Conservation (phyloP, 2,329 filamentous ascomycete genomes). For the Alternaria burnsii region DNA sequence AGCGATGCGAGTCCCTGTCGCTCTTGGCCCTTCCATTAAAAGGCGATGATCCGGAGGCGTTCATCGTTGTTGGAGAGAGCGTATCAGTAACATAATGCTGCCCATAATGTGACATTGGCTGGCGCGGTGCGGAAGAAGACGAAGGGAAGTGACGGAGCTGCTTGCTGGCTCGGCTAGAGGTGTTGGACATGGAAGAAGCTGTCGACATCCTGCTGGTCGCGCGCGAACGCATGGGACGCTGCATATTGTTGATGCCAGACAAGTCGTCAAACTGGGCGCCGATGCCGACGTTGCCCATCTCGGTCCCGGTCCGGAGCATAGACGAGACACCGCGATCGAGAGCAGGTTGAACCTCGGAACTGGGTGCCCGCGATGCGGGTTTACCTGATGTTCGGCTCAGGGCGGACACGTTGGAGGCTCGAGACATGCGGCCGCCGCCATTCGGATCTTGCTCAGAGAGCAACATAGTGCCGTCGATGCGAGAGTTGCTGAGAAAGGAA, state of each 20-base stretch:
- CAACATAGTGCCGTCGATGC: slow-evolving; percentile 49
- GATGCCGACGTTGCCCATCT: slow-evolving; percentile 56
- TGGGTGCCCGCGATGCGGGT: slow-evolving; percentile 34
- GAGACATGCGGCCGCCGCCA: slow-evolving; percentile 57
- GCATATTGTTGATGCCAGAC: slow-evolving; percentile 49
- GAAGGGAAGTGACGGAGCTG: slow-evolving; percentile 50
- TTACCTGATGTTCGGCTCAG: slow-evolving; percentile 46
- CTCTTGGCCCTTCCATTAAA: slow-evolving; percentile 31
- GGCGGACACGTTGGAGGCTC: slow-evolving; percentile 57
- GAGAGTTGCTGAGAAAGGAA: background rate
- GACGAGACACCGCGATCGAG: slow-evolving; percentile 54
- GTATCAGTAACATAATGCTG: slow-evolving; percentile 52
- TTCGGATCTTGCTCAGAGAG: slow-evolving; percentile 56
- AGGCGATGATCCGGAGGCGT: slow-evolving; percentile 41
- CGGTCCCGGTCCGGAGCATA: slow-evolving; percentile 61
- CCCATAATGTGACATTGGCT: slow-evolving; percentile 53
- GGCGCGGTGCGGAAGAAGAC: slow-evolving; percentile 50
- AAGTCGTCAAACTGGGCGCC: slow-evolving; percentile 45
- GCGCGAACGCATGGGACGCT: slow-evolving; percentile 46
- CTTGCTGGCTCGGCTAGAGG: slow-evolving; percentile 50
- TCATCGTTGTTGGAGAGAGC: slow-evolving; percentile 46
- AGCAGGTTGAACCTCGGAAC: slow-evolving; percentile 44
- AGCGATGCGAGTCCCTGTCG: slow-evolving; percentile 52
- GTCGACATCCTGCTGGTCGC: slow-evolving; percentile 51
- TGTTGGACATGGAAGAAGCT: slow-evolving; percentile 53